These are phyloP conservation scores for Lasiodiplodia sp. DNA, from an alignment of 2,329 filamentous ascomycete genomes.

Conservation along the genomic window DNA sequence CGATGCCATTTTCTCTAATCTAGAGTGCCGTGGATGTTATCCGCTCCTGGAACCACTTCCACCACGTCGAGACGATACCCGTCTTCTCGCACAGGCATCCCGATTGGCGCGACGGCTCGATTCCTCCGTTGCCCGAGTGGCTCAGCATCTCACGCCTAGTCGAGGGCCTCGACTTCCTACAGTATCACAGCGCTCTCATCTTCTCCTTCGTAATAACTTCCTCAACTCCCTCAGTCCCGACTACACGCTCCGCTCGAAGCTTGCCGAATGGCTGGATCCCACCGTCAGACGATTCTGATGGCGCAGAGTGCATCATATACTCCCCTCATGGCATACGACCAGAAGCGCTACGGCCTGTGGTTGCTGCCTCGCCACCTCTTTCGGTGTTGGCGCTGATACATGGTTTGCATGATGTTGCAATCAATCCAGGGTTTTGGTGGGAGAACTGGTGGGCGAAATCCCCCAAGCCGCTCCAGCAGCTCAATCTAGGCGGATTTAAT, in stretches of 20 bases:
- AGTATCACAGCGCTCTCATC: constrained; percentile 67
- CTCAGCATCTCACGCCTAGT: constrained; percentile 65
- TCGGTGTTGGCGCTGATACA: constrained; percentile 67
- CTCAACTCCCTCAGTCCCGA: constrained; percentile 37
- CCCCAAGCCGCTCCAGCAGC: constrained; percentile 53
- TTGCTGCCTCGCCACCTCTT: constrained; percentile 55
- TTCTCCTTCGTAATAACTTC: constrained; percentile 58
- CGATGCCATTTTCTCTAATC: background rate
- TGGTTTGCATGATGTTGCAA: constrained; percentile 68
- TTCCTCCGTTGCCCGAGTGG: constrained; percentile 63
- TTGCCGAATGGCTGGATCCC: constrained; percentile 26
- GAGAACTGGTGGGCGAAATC: background rate
- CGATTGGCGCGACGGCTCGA: constrained; percentile 57
- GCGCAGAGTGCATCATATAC: constrained; percentile 66
- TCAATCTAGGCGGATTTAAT: constrained; percentile 70
- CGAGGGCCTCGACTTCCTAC: constrained; percentile 56
- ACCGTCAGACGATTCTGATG: constrained; percentile 32
- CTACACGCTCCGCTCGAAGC: background rate
- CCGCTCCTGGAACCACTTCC: constrained; percentile 66
- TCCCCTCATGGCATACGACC: constrained; percentile 68
- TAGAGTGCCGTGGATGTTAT: constrained; percentile 65
- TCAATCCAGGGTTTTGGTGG: constrained; percentile 41
- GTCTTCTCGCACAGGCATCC: constrained; percentile 50
- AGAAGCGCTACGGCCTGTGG: constrained; percentile 55
- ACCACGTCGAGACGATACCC: constrained; percentile 59